Base-by-base conservation (phyloP, 108 stramenopile genomes). In the Cyclotella sp. region DNA sequence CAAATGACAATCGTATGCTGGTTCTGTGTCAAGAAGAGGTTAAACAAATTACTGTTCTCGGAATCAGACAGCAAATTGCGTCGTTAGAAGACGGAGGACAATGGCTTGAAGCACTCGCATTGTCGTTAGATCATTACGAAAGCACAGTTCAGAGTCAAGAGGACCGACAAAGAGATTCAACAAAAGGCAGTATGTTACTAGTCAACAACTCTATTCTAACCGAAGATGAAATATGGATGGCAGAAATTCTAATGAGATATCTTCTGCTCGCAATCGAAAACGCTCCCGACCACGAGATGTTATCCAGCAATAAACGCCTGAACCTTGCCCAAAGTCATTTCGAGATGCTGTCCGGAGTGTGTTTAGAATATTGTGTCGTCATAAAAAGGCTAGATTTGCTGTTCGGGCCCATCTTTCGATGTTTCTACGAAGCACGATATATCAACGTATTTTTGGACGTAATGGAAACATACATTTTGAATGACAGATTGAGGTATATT, bases 41-140 rank as follows among this genome's bases (percentile, higher is more conserved):
- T 16, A 79, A 87, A 51, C 46, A 73, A 19, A 84, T 93, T 28
- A 90, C 89, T 28, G 77, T 89, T 42, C 68, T 90, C 12, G 90
- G 91, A 16, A 89, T 86, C 12, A 82, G 66, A 44, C 71, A 81
- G 66, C 80, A 89, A 69, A 88, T 93, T 34, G 80, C 82, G 21
- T 86, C 84, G n/a, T 72, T 95, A 30, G 93, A 94, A 71, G 88
- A 91, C 40, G 92, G 91, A 58, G 97, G 97, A 45, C 93, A 97
- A 86, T 97, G 97, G 97, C 89, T 97, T n/a, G 94, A 95, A 68
- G 97, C 95, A n/a, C 83, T 97, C 22, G 91, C 94, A 22, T 68
- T 94, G 21, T 90, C 95, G 19, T 72, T 96, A 66, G 92, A 95
- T 75, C 92, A 95, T 70, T 95, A 92, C 55, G 95, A 95, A 75